phyloP scores from a whole-genome alignment of 306 rosid species.

The Erythrophleum fordii region DNA sequence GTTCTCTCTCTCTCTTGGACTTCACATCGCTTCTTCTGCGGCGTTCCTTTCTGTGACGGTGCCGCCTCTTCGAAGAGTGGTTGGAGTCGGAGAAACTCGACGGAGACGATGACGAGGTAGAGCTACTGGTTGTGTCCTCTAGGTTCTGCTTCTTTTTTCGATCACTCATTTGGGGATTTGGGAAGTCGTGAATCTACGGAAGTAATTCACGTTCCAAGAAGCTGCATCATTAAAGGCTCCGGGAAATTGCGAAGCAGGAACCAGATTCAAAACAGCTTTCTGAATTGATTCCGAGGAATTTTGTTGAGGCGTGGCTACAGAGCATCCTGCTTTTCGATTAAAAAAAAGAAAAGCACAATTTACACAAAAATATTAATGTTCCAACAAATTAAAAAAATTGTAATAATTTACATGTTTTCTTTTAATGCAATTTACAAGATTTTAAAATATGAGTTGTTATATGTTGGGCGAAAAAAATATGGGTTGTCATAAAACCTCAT shows the following conservation, averaged over 20 bases:
- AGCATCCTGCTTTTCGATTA: too few relatives aligned
- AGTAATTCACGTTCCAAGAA: not conserved
- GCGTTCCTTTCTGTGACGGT: slow-evolving; percentile 52
- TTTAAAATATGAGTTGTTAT: too few relatives aligned
- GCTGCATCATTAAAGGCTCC: not conserved
- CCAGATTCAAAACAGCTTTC: not conserved
- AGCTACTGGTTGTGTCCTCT: slow-evolving; percentile 41
- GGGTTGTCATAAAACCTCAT: too few relatives aligned
- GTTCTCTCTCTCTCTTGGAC: slow-evolving; percentile 57
- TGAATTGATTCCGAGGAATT: too few relatives aligned
- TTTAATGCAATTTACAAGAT: too few relatives aligned
- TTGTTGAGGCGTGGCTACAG: too few relatives aligned
- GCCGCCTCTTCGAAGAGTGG: slow-evolving; percentile 56
- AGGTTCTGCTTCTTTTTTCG: slow-evolving; percentile 49
- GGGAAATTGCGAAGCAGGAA: not conserved
- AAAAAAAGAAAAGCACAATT: too few relatives aligned
- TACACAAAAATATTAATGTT: too few relatives aligned
- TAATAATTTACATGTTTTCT: too few relatives aligned
- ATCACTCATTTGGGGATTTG: slow-evolving; percentile 53
- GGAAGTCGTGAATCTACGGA: not conserved
- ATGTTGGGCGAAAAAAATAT: too few relatives aligned
- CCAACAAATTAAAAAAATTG: too few relatives aligned
- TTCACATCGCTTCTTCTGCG: slow-evolving; percentile 50
- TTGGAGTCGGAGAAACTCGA: slow-evolving; percentile 50
- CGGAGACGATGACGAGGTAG: slow-evolving; percentile 47